phyloP scores from a whole-genome alignment of 352 stramenopile genomes.

The Phytophthora macrochlamydospora region DNA sequence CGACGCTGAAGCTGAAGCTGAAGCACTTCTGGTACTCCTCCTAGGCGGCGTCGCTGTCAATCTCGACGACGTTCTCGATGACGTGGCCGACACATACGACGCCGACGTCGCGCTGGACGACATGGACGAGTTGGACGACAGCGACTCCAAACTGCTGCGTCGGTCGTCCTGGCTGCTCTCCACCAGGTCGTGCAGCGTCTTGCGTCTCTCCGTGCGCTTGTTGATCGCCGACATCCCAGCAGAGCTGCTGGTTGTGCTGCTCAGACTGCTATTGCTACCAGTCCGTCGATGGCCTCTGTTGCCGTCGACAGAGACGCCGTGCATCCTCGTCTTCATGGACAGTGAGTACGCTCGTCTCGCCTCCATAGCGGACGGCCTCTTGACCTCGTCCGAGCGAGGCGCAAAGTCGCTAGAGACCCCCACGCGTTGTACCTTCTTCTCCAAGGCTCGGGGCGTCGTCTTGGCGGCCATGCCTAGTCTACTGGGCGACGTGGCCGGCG shows the following conservation, averaged over 20 bases:
- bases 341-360: constrained; percentile 30
- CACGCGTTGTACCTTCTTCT: constrained; percentile 46
- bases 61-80: constrained; percentile 31
- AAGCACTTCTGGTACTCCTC: constrained; percentile 10
- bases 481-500: constrained; percentile 8
- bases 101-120: constrained; percentile 45
- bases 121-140: constrained; percentile 57
- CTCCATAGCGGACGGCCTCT: constrained; percentile 34
- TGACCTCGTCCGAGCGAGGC: constrained; percentile 7
- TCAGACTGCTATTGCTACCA: constrained; percentile 39
- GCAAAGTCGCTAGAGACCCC: constrained; percentile 24
- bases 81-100: constrained; percentile 37
- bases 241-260: constrained; percentile 33
- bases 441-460: constrained; percentile 35
- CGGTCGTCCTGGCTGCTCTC: constrained; percentile 45
- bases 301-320: constrained; percentile 13
- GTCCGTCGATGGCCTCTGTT: constrained; percentile 27
- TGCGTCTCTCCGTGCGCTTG: constrained; percentile 32
- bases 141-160: constrained; percentile 53
- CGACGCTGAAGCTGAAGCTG: constrained; percentile 5
- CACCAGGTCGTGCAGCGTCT: constrained; percentile 49
- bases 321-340: constrained; percentile 21
- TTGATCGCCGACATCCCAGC: constrained; percentile 21
- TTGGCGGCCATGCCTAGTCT: constrained; percentile 52
- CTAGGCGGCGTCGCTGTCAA: constrained; percentile 3